Evolutionary conservation across 257 asterid species (phyloP), one percentile per base, ranked within the genome.

Genomic region (Penstemon barbatus): DNA sequence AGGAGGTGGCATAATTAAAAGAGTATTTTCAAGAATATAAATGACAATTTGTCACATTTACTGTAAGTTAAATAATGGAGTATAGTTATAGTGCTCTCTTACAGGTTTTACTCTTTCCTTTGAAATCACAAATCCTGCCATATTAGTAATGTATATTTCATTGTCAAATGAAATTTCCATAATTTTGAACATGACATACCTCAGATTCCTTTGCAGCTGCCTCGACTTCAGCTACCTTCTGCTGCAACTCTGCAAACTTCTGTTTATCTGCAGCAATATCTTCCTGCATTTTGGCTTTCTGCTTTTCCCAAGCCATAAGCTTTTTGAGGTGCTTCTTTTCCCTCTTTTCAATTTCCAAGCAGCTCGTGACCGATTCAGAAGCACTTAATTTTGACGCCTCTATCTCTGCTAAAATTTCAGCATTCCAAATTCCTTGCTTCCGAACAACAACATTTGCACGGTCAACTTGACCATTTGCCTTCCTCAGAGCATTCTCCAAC

Each of bases 381-480:
- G 97, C 95, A 59, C 96, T 91, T 60, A 94, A 58, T 70, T 94
- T 91, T 8, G 85, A 83, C 53, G 97, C 96, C 84, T 91, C 96
- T 90, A 91, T 91, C 75, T 91, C 99, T 0, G 99, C 99, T 79
- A 80, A 86, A 62, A 91, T 89, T 69, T 94, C 99, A 1, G 97
- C 97, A 68, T 91, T 94, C 82, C 78, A 78, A 50, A 51, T 82
- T 87, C 88, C 97, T 55, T 88, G 92, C 86, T 81, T 93, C 65
- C 88, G 77, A 49, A 90, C 97, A 19, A 83, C 83, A 71, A 90
- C 85, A 74, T 88, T 93, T 9, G 92, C 88, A 13, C 86, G 89
- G 71, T 93, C 99, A 72, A 88, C 96, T 68, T 90, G 88, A 7
- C 88, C 91, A 55, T 96, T 88, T 3, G 96, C 96, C 76, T 79